Base-by-base conservation (phyloP, 2,329 filamentous ascomycete species). In the Penicillium olsonii region DNA sequence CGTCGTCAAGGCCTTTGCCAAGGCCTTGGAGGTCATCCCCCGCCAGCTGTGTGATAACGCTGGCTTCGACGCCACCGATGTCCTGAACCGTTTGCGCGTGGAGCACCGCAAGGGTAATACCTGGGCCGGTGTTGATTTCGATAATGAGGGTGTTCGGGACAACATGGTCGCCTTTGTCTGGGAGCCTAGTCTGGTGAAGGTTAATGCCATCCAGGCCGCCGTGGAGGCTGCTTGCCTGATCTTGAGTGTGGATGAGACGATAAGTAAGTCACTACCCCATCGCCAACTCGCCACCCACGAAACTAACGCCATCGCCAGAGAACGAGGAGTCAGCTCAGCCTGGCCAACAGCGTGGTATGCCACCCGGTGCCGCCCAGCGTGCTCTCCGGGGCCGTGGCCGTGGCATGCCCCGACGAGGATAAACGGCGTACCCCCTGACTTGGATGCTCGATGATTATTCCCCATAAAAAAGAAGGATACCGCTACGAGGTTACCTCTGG, bases 41-140 rank as follows among this genome's bases (percentile, higher is more conserved):
- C 87, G 94, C 65, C 94, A 97, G 76, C 81, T 99, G 53, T 99
- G 94, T 78, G 94, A 99, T 78, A 99, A 99, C 68, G 94, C 94
- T 48, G 94, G 94, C 56, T 97, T 99, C 69, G 94, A 99, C 68
- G 92, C 94, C 20, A 99, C 94, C 43, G 94, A 99, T 68, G 96
- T 99, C 60, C 84, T 99, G 56, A 99, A 97, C 80, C 87, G 90
- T 67, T 81, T 99, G 59, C 89, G 94, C 48, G 94, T 97, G 52
- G 92, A 96, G 81, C 94, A 99, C 78, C 85, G 90, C 69, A 94
- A 92, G 77, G 91, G 91, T 60, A 88, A 88, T 68, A 85, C 84
- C 44, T 99, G 94, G 94, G 91, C 92, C 4, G 94, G 94, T 69
- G 92, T 99, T 22, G 94, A 99, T 76, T 97, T 99, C 68, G 79